Evolutionary conservation across 2,329 filamentous ascomycete species (phyloP), one percentile per base, ranked within the genome.

Genomic region (Hirsutella thompsonii): DNA sequence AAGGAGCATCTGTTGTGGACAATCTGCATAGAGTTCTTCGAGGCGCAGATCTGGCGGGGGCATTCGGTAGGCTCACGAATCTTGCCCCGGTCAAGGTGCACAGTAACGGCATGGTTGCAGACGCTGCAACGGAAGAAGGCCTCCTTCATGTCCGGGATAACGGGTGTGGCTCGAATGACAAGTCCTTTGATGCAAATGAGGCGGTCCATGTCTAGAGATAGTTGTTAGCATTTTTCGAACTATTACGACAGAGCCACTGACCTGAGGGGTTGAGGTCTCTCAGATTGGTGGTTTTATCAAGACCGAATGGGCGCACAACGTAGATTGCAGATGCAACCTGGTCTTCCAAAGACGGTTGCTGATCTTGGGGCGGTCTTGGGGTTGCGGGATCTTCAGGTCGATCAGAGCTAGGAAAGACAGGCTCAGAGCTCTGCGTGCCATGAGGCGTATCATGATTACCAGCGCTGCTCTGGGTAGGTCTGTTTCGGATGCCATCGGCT

Each of bases 81-180:
- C 66, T 90, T 92, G 60, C 93, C 92, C 54, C 92, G 83, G 57
- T 98, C 92, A 53, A 98, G 83, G 42, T 88, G 83, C 41, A 95
- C 87, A 47, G 83, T 85, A 46, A 94, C 78, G 4, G 85, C 90
- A 62, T 95, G 87, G 54, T 88, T 87, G 64, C 92, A 98, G 20
- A 90, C 78, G 44, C 87, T 85, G 65, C 92, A 98, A 47, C 86
- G 83, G 76, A 98, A 98, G 66, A 94, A 95, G 1, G 92, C 92
- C 57, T 94, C 86, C 64, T 93, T 95, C 93, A 98, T 98, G 54
- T 98, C 92, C 1, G 92, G 92, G 48, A 98, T 96, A 49, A 98
- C 85, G 1, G 92, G 88, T 0, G 92, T 96, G 3, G 92, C 84
- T 46, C 92, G 81, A 54, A 98, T 98, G 45, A 98, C 92, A 14